Evolutionary conservation across 2,329 filamentous ascomycete species (phyloP), one percentile per base, ranked within the genome.

Genomic region (Verticillium nonalfalfae): DNA sequence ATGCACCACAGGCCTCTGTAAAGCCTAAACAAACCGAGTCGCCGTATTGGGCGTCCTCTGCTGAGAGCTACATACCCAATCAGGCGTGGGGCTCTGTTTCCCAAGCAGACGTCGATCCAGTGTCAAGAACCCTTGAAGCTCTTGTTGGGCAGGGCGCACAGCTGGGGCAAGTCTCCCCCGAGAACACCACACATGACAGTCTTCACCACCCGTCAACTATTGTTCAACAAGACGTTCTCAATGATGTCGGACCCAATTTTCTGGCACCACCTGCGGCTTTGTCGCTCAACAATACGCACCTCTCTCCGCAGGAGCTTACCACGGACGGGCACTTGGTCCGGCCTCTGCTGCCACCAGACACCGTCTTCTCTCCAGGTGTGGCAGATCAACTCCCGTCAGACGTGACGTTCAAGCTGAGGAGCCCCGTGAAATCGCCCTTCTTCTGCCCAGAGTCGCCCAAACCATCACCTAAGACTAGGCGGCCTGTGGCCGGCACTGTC

Each of bases 401-500:
- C n/a, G 7, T n/a, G 18, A 21, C 18, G n/a, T 9, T 11, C n/a
- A 50, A 50, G n/a, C n/a, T 26, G 31, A 63, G 62, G 50, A 38
- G 36, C 21, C 57, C 63, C 14, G 56, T 64, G n/a, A 64, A 36
- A 50, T 77, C 75, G 2, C 75, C 71, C 26, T 78, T 72, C 63
- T 77, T 77, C 60, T 39, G 62, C 36, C 59, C 64, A 3, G 34
- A 62, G 56, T 15, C 59, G 33, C 62, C 67, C 33, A 66, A 64
- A 26, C 66, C 61, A 35, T 60, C 64, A 21, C 54, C 62, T 33
- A 75, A 71, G 45, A 59, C 21, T 5, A n/a, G 18, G 35, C 73
- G 76, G 7, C 75, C 77, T 2, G 73, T 72, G 2, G 73, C 76
- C 10, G 79, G 79, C 9, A 79, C 74, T 2, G 70, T 87, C 9